Conservation (phyloP, 495 filamentous ascomycete genomes). For the Poronia punctata region DNA sequence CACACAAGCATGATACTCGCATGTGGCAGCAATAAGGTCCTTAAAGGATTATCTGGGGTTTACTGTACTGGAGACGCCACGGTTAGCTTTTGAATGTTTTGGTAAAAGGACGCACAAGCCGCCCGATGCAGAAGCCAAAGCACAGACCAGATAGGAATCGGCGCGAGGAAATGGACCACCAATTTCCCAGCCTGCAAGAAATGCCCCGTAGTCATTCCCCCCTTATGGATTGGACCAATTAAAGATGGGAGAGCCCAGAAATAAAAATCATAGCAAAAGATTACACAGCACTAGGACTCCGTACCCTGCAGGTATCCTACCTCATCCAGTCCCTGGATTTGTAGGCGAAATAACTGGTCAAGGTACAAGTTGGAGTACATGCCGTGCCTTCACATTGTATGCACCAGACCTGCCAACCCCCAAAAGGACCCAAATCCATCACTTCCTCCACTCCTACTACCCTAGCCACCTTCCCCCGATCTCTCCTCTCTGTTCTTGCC, state of each 20-base stretch:
- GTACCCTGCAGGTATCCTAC: neutral
- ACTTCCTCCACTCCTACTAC: neutral
- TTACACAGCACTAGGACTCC: conserved; percentile 4
- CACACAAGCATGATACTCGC: too few species aligned
- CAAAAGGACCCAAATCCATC: neutral
- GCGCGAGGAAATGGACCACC: conserved; percentile 20
- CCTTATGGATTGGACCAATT: conserved; percentile 6
- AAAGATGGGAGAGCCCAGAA: neutral
- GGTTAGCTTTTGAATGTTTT: too few species aligned
- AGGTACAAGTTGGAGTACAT: too few species aligned
- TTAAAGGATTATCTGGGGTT: too few species aligned
- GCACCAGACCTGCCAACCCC: too few species aligned
- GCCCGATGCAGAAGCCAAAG: too few species aligned
- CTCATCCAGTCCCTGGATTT: neutral
- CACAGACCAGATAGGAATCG: too few species aligned
- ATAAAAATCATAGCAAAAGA: conserved; percentile 8
- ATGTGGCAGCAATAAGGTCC: too few species aligned
- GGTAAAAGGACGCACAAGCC: conserved; percentile 5
- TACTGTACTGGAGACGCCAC: too few species aligned
- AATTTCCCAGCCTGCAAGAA: conserved; percentile 30
- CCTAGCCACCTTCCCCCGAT: conserved; percentile 6
- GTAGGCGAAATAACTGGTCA: conserved; percentile 1
- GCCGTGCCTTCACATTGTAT: too few species aligned
- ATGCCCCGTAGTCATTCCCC: conserved; percentile 8
- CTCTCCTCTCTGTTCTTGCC: conserved; percentile 7